Evolutionary conservation across 805 yeast species (phyloP), one percentile per base, ranked within the genome.

Genomic region (Ascoidea tarda): DNA sequence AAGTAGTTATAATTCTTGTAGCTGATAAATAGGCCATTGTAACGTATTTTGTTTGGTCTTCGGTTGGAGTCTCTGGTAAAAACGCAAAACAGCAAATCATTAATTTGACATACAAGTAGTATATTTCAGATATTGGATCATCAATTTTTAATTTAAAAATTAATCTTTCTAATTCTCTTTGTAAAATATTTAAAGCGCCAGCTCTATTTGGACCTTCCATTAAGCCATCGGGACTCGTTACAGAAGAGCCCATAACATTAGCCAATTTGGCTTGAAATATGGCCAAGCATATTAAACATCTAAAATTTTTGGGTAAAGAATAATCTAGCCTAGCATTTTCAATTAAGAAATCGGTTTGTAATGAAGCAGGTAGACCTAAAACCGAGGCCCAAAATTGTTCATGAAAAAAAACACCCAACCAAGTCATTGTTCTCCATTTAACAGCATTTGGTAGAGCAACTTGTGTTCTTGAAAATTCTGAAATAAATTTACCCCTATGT

Each of bases 341-440:
- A 42, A 90, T 70, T 47, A 89, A 69, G 62, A 82, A 87, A 65
- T 90, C 97, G 0, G 90, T 83, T 54, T 82, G 87, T 59, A 87
- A 76, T 4, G 88, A 81, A 1, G 96, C 90, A 1, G 97, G 97
- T 50, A 90, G 69, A 0, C 97, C 97, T 48, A 89, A 67, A 45
- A 82, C 79, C 10, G 95, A 84, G 4, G 95, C 83, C 93, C 96
- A 87, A 62, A 88, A 84, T 59, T 89, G 95, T 63, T 89, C 96
- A 49, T 87, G 75, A 62, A 89, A 84, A 65, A 85, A 90, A 4
- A 87, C 84, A 2, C 91, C 89, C 33, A 88, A 69, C 97, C 97
- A 90, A 1, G 96, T 79, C 59, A 96, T 72, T 1, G 96, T 88
- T 65, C 97, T 76, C 97, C 96, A 90, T 62, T 81, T 82, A 59